Evolutionary conservation across 2,329 filamentous ascomycete genomes (phyloP).

Genomic region (Harringtonia lauricola): DNA sequence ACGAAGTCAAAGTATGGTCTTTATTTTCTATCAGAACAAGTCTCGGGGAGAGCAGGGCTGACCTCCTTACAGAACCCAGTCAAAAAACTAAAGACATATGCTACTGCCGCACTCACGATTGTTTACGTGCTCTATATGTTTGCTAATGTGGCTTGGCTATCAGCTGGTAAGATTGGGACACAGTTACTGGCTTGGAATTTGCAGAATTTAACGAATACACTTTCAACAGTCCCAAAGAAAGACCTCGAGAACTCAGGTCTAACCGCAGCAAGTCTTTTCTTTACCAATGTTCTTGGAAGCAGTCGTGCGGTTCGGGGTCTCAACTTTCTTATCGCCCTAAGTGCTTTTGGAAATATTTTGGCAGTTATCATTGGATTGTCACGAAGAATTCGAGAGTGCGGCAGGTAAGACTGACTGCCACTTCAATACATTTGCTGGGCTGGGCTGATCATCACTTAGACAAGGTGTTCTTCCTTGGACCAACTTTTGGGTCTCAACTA

Average conservation of each 20-base stretch:
- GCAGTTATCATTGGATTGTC: conserved; percentile 42
- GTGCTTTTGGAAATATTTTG: conserved; percentile 46
- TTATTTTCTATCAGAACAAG: background rate
- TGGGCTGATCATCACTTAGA: conserved; percentile 17
- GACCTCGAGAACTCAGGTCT: conserved; percentile 39
- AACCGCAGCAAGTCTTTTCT: conserved; percentile 45
- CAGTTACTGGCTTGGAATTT: background rate
- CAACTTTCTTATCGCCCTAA: conserved; percentile 45
- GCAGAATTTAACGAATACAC: no score
- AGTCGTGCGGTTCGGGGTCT: conserved; percentile 36
- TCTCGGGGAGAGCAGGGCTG: no score
- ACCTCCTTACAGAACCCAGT: conserved; percentile 38
- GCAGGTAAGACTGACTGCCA: conserved; percentile 32
- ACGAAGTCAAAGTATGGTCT: conserved; percentile 36
- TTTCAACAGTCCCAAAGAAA: conserved; percentile 33
- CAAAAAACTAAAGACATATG: conserved; percentile 39
- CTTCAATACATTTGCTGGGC: no score
- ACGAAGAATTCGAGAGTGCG: conserved; percentile 47
- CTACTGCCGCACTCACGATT: conserved; percentile 34
- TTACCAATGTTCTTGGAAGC: conserved; percentile 43
- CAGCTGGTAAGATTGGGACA: conserved; percentile 25
- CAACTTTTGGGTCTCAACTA: conserved; percentile 48
- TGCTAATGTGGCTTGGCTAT: conserved; percentile 49
- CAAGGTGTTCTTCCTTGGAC: conserved; percentile 50
- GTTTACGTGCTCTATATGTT: conserved; percentile 45